Percentiles rank a stretch among this genome's conserved stretches.
Evolutionary conservation across 2,329 filamentous ascomycete species (phyloP).

Genomic region (Neopestalotiopsis sp.): DNA sequence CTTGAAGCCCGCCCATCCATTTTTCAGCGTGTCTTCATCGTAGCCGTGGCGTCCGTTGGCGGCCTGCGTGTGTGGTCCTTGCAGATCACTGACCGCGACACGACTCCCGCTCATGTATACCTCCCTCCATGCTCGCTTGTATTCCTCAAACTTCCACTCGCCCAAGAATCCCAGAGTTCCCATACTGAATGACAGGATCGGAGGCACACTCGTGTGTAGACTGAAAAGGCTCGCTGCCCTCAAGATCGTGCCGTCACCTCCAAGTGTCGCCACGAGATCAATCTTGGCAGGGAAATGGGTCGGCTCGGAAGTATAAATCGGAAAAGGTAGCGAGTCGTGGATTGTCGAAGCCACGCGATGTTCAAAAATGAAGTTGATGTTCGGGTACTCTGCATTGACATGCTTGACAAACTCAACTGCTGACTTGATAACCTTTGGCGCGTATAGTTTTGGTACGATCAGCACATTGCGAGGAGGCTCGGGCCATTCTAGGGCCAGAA

Average conservation of each 20-base stretch:
- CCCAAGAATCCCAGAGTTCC: slow-evolving; percentile 93
- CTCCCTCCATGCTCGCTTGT: slow-evolving; percentile 90
- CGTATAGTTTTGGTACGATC: slow-evolving; percentile 64
- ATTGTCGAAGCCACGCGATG: slow-evolving; percentile 73
- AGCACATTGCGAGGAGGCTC: slow-evolving; percentile 62
- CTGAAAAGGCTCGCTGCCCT: slow-evolving; percentile 88
- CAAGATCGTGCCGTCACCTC: slow-evolving; percentile 90
- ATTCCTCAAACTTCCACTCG: slow-evolving; percentile 94
- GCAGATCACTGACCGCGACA: slow-evolving; percentile 52
- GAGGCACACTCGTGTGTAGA: slow-evolving; percentile 80
- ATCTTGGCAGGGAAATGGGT: slow-evolving; percentile 74
- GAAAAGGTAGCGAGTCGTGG: slow-evolving; percentile 73
- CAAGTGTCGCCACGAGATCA: slow-evolving; percentile 87
- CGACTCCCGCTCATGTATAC: slow-evolving; percentile 81
- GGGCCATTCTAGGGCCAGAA: slow-evolving; percentile 61
- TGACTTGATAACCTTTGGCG: slow-evolving; percentile 57
- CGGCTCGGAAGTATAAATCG: slow-evolving; percentile 68
- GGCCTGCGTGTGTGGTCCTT: slow-evolving; percentile 46
- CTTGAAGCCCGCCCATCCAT: slow-evolving; percentile 73
- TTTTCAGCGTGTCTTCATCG: slow-evolving; percentile 29
- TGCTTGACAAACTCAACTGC: slow-evolving; percentile 69
- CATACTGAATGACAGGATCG: slow-evolving; percentile 95
- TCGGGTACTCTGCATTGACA: slow-evolving; percentile 79
- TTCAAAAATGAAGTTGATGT: slow-evolving; percentile 84
- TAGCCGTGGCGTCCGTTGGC: slow-evolving; percentile 36